Percentiles rank a stretch among this genome's conserved stretches.
Evolutionary conservation across 2,329 filamentous ascomycete species (phyloP).

Genomic region (Tympanopsis confertula): DNA sequence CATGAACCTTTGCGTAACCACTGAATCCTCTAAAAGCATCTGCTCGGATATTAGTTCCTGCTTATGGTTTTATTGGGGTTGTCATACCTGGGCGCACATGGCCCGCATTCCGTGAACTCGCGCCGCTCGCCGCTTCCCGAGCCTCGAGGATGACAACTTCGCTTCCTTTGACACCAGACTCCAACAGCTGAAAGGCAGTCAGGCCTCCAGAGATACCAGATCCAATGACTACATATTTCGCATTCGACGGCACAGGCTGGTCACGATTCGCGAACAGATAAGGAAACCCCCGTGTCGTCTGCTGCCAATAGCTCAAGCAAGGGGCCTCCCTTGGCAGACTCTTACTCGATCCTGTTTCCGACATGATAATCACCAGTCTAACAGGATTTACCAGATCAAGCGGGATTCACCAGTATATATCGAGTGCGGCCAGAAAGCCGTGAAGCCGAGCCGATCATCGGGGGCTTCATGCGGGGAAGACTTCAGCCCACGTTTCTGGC

Average conservation of each 20-base stretch:
- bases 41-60: background rate
- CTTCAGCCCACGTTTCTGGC: too few relatives aligned
- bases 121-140: constrained; percentile 28
- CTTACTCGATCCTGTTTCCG: constrained; percentile 1
- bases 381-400: constrained; percentile 2
- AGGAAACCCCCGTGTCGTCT: constrained; percentile 27
- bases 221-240: constrained; percentile 25
- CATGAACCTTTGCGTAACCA: constrained; percentile 27
- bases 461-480: too few relatives aligned
- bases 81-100: constrained; percentile 23
- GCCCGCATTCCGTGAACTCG: constrained; percentile 29
- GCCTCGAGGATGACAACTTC: constrained; percentile 28
- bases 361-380: constrained; percentile 4
- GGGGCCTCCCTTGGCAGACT: constrained; percentile 11
- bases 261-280: constrained; percentile 24
- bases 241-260: constrained; percentile 12
- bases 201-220: constrained; percentile 27
- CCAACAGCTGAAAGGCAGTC: constrained; percentile 25
- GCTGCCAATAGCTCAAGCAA: constrained; percentile 29
- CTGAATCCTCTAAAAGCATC: constrained; percentile 35
- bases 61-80: background rate
- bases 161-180: constrained; percentile 15
- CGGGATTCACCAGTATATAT: background rate
- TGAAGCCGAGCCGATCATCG: too few relatives aligned
- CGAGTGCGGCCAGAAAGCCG: too few relatives aligned